phyloP scores from a whole-genome alignment of 2,329 filamentous ascomycete genomes.

The Zasmidium cellare region DNA sequence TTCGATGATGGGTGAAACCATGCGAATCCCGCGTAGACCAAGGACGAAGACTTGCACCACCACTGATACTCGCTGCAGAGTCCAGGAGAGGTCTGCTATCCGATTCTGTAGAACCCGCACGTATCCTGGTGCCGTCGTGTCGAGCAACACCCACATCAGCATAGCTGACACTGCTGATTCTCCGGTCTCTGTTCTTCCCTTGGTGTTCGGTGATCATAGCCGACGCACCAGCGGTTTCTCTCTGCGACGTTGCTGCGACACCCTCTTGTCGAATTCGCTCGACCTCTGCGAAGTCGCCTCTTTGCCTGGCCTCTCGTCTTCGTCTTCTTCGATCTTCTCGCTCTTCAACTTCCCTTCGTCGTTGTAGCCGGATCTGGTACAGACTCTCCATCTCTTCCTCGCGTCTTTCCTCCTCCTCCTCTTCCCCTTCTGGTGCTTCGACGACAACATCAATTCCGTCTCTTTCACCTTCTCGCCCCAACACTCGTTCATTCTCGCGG shows the following conservation, averaged over 20 bases:
- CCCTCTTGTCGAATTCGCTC: conserved; percentile 60
- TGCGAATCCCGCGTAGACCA: conserved; percentile 28
- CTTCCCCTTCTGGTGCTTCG: conserved; percentile 76
- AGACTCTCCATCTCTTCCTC: conserved; percentile 91
- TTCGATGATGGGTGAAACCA: conserved; percentile 41
- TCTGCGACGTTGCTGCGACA: conserved; percentile 52
- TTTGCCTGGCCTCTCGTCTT: conserved; percentile 69
- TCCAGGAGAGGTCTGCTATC: conserved; percentile 71
- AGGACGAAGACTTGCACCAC: conserved; percentile 29
- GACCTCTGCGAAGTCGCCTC: conserved; percentile 70
- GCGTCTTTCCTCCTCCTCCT: conserved; percentile 74
- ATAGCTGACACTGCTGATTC: conserved; percentile 75
- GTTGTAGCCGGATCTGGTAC: conserved; percentile 81
- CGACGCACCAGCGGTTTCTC: conserved; percentile 37
- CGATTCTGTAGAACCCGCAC: conserved; percentile 72
- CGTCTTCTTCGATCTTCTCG: conserved; percentile 72
- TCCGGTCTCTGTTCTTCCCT: conserved; percentile 56
- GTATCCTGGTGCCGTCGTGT: conserved; percentile 70
- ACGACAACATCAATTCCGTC: conserved; percentile 89
- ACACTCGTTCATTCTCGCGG: conserved; percentile 73
- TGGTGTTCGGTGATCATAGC: conserved; percentile 61
- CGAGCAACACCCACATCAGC: conserved; percentile 73
- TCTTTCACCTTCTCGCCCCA: conserved; percentile 87
- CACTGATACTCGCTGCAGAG: conserved; percentile 65
- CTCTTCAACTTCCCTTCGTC: conserved; percentile 73